phyloP scores from a whole-genome alignment of 1,284 basidiomycete species.

The Microbotryum silenes-acaulis region DNA sequence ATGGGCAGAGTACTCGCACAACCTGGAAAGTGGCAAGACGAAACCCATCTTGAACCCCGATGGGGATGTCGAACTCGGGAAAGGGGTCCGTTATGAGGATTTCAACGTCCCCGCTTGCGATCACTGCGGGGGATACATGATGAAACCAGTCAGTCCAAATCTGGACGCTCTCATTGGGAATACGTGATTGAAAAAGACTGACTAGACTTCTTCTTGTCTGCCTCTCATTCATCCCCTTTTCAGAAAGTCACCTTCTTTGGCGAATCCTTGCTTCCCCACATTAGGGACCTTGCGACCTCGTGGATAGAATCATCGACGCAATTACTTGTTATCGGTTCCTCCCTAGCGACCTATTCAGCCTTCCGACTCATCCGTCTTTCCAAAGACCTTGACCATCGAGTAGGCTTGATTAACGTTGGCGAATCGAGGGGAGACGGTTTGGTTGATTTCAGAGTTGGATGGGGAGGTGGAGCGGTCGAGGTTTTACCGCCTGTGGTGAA shows the following conservation, averaged over 20 bases:
- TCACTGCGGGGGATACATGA: conserved; percentile 14
- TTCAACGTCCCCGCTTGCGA: conserved; percentile 27
- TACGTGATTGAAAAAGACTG: background rate
- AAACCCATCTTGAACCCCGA: conserved; percentile 79
- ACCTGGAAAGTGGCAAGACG: conserved; percentile 52
- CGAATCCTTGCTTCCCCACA: conserved; percentile 24
- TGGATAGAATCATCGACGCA: conserved; percentile 54
- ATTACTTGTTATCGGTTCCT: conserved; percentile 74
- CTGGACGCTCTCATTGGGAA: background rate
- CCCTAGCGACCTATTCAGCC: conserved; percentile 83
- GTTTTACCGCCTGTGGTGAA: conserved; percentile 49
- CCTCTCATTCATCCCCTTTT: background rate
- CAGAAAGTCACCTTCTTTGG: conserved; percentile 32
- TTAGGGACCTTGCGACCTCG: conserved; percentile 17
- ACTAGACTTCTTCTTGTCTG: background rate
- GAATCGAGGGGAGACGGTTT: conserved; percentile 74
- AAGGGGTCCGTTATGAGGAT: conserved; percentile 26
- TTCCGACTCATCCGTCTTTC: conserved; percentile 79
- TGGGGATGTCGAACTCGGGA: conserved; percentile 58
- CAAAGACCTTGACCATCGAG: conserved; percentile 61
- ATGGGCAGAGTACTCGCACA: conserved; percentile 64
- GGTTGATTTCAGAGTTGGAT: conserved; percentile 32
- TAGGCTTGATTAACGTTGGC: conserved; percentile 74
- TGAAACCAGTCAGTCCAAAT: conserved; percentile 22
- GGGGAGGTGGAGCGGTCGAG: conserved; percentile 22